phyloP scores from a whole-genome alignment of 345 rosid species.

The Brassica cretica region DNA sequence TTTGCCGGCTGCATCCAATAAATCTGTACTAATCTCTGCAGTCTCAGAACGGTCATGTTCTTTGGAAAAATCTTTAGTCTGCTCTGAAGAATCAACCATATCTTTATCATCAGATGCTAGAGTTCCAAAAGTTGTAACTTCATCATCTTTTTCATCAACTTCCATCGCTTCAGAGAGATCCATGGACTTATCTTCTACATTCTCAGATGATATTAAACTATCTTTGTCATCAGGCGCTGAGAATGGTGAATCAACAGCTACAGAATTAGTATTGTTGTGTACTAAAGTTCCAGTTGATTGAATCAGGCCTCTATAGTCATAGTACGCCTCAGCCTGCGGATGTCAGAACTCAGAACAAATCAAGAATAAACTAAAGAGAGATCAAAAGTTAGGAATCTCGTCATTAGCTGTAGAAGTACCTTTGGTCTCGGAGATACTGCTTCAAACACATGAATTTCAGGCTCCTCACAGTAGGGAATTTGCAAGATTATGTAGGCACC shows the following conservation, averaged over 20 bases:
- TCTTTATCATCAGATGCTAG: conserved; percentile 23
- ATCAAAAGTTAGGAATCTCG: conserved; percentile 4
- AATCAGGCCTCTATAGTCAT: conserved; percentile 29
- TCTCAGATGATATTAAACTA: conserved; percentile 35
- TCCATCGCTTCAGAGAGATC: conserved; percentile 25
- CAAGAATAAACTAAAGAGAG: conserved; percentile 13
- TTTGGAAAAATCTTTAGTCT: conserved; percentile 23
- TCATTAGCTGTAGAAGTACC: conserved; percentile 27
- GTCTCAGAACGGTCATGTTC: conserved; percentile 20
- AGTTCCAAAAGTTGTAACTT: conserved; percentile 18
- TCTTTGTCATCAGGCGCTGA: conserved; percentile 28
- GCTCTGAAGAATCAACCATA: conserved; percentile 28
- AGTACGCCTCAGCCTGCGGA: conserved; percentile 39
- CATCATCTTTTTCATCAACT: conserved; percentile 36
- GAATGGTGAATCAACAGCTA: conserved; percentile 22
- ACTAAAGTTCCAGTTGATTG: conserved; percentile 27
- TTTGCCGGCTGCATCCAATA: conserved; percentile 16
- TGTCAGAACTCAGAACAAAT: conserved; percentile 17
- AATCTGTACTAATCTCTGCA: conserved; percentile 10
- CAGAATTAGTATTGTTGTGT: conserved; percentile 16
- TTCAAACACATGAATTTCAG: conserved; percentile 37
- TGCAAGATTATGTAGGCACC: conserved; percentile 42
- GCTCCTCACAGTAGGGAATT: conserved; percentile 38
- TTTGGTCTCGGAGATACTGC: conserved; percentile 43
- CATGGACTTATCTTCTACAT: conserved; percentile 34